phyloP scores from a whole-genome alignment of 202 grass and related monocot genomes.

The Digitaria exilis region DNA sequence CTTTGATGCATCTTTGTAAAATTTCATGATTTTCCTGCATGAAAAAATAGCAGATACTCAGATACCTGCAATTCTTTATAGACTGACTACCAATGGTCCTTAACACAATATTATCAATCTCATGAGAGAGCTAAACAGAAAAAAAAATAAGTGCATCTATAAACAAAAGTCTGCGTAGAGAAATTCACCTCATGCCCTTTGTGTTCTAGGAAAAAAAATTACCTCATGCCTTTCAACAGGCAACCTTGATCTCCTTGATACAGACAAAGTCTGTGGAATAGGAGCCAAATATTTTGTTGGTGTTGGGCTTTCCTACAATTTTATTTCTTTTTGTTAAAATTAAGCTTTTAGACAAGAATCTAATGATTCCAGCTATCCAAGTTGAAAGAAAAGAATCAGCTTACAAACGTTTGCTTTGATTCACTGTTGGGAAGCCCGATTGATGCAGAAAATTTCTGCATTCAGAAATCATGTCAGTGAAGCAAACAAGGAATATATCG shows the following conservation, averaged over 20 bases:
- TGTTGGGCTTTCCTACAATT: slow-evolving; percentile 77
- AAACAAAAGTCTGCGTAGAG: background rate
- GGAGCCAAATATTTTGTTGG: slow-evolving; percentile 68
- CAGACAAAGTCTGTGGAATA: slow-evolving; percentile 62
- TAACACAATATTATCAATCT: slow-evolving; percentile 27
- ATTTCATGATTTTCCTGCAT: slow-evolving; percentile 94
- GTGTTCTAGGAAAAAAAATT: too few species aligned
- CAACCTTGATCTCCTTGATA: slow-evolving; percentile 63
- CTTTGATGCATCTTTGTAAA: slow-evolving; percentile 81
- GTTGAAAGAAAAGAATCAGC: slow-evolving; percentile 42
- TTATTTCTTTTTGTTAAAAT: slow-evolving; percentile 17
- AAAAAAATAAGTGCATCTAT: background rate
- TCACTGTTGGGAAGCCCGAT: slow-evolving; percentile 54
- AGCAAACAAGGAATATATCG: slow-evolving; percentile 30
- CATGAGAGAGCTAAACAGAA: slow-evolving; percentile 16
- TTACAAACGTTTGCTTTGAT: slow-evolving; percentile 73
- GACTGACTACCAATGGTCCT: slow-evolving; percentile 14
- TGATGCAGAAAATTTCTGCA: slow-evolving; percentile 70
- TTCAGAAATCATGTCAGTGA: slow-evolving; percentile 41
- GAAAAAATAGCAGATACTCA: slow-evolving; percentile 33
- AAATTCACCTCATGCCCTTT: slow-evolving; percentile 81
- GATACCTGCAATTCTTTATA: slow-evolving; percentile 14
- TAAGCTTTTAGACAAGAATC: slow-evolving; percentile 26
- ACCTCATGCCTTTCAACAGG: slow-evolving; percentile 85
- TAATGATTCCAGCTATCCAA: slow-evolving; percentile 22